A percentile compares a stretch with the other conserved stretches of the same genome.
Evolutionary conservation across 73 alveolate species (phyloP).

Genomic region (Paraurostyla sp.): DNA sequence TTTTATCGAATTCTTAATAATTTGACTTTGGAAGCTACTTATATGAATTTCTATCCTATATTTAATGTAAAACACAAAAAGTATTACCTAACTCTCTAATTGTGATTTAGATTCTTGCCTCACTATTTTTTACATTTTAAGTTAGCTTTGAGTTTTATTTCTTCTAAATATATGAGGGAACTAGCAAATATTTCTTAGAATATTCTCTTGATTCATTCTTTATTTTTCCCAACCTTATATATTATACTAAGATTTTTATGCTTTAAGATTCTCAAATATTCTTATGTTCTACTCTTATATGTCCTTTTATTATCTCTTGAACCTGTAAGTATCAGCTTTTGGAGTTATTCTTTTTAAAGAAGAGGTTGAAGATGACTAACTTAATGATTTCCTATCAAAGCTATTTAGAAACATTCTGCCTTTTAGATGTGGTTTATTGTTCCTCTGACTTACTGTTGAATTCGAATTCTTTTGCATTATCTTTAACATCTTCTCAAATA

Average conservation of each 20-base stretch:
- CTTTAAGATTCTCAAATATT: not conserved
- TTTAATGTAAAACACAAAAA: no score
- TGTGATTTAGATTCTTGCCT: no score
- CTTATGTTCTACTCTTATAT: not conserved
- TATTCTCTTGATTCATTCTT: not conserved
- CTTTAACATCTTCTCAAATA: no score
- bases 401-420: not conserved
- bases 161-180: no score
- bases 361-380: not conserved
- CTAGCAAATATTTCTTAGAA: not conserved
- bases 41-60: no score
- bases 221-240: not conserved
- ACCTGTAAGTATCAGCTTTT: not conserved
- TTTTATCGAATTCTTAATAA: no score
- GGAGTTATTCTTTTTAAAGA: not conserved
- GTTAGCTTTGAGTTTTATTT: no score
- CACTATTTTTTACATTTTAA: no score
- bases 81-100: no score
- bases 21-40: no score
- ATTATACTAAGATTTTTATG: not conserved
- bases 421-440: not conserved
- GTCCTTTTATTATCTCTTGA: not conserved
- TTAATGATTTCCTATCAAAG: not conserved
- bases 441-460: not conserved
- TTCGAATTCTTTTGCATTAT: not conserved